A percentile compares a stretch with the other conserved stretches of the same genome.
Evolutionary conservation across 2,329 filamentous ascomycete species (phyloP).

Genomic region (Diaporthe sp.): DNA sequence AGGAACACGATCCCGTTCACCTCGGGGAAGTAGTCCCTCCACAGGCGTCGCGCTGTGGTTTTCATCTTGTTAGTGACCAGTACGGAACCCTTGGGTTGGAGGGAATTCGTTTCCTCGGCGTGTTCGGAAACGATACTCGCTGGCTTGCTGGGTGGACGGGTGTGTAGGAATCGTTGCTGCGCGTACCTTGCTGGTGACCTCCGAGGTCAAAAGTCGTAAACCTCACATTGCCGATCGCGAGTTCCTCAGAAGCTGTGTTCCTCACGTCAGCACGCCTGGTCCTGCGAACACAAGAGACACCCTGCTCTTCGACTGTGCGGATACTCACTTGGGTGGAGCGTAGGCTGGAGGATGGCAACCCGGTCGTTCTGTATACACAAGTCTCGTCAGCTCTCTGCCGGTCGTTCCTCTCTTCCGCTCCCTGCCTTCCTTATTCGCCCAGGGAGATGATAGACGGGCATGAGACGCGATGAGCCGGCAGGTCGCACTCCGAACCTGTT

Average conservation of each 20-base stretch:
- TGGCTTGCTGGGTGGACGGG: not conserved
- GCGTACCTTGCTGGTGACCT: conserved; percentile 87
- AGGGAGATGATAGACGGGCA: not conserved
- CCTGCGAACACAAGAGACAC: too few relatives aligned
- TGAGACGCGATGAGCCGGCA: not conserved
- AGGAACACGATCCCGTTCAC: conserved; percentile 98
- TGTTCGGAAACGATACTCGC: not conserved
- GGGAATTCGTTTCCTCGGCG: not conserved
- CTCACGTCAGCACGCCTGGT: conserved; percentile 34
- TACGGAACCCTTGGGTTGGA: too few relatives aligned
- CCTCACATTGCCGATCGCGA: conserved; percentile 91
- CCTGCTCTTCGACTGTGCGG: not conserved
- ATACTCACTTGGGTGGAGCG: conserved; percentile 85
- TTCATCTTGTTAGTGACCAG: conserved; percentile 22
- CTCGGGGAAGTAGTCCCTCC: conserved; percentile 98
- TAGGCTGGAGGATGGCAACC: conserved; percentile 90
- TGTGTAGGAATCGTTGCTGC: not conserved
- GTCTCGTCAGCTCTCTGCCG: conserved; percentile 33
- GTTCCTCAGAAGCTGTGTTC: conserved; percentile 81
- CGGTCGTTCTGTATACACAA: conserved; percentile 78
- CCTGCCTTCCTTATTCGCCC: not conserved
- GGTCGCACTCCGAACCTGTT: not conserved
- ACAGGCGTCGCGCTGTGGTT: conserved; percentile 81
- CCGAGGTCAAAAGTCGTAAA: conserved; percentile 96
- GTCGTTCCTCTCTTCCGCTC: too few relatives aligned